Base-by-base conservation (phyloP, 2,329 filamentous ascomycete genomes). In the Hymenoscyphus linearis region DNA sequence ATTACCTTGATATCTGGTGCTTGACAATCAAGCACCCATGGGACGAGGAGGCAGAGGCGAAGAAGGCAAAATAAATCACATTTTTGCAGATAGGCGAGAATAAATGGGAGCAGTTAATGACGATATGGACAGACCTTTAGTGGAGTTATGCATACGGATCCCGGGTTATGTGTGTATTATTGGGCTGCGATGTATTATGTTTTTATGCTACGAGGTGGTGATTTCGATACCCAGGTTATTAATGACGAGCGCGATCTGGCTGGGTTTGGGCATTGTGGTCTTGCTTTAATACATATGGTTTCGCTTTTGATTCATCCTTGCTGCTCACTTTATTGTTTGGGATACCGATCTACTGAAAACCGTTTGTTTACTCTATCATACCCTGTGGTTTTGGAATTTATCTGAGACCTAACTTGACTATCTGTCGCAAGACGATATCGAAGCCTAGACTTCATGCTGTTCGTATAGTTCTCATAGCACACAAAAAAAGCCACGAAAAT, bases 1-100 rank as follows among this genome's bases (percentile, higher is more conserved):
- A 99, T 74, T 96, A 96, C 74, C 82, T 98, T 64, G 95, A 99
- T 74, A 99, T 99, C 68, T 98, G 92, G 91, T 99, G 95, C 74
- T 80, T 99, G 74, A 96, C 90, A 1, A 99, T 99, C 78, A 99
- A 99, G 83, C 87, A 98, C 69, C 85, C 84, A 25, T 80, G 82
- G 65, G 77, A 71, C 59, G 67, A 74, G 57, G 74, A 77, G 61
- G 72, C 73, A 4, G 68, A 73, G 34, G 62, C 65, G 27, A 72
- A 72, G 62, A 72, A 72, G 62, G 47, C 57, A 26, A 34, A 58
- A 44, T 58, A 37, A 55, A 37, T 40, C 50, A 22, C 14, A 22
- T 50, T 25, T 50, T 50, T 10, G 9, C 18, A 22, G 5, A 22
- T 13, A 12, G 22, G 18, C 25, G 25, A 18, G 3, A 50, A 25